Base-by-base conservation (phyloP, 257 asterid species). In the Fraxinus pennsylvanica region DNA sequence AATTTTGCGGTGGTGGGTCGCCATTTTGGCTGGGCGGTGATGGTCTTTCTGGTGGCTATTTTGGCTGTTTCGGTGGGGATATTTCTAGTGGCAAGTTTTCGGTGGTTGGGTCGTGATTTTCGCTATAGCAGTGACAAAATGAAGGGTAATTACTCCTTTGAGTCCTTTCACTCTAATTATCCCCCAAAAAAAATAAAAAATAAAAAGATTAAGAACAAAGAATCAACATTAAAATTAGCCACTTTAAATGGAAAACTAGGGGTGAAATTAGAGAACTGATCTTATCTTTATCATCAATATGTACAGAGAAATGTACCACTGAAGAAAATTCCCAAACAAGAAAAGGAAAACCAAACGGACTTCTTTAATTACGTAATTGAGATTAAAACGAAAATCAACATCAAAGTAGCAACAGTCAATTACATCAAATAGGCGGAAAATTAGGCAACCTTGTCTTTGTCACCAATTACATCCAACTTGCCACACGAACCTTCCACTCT, bases 381-480 rank as follows among this genome's bases (percentile, higher is more conserved):
- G 27, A 57, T 61, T 61, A 61, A 7, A 61, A 61, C 70, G 21
- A 68, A 76, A 69, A 66, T n/a, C 43, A 66, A 78, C 25, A 61
- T 39, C 27, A 65, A 63, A 71, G 71, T 22, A 78, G 68, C 7
- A 54, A 35, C 17, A 54, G 38, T 10, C 9, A 76, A 21, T 54
- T 17, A 54, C 22, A 17, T 61, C 29, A 63, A 74, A 45, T 30
- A 71, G 69, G 74, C 72, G 43, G 75, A 84, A 77, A 68, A 43
- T 22, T 63, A 63, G 12, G 29, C 67, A 6, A 86, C 89, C 90
- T 87, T 85, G 72, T 85, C 84, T 65, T 63, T 80, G n/a, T 75
- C 92, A 27, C 82, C 86, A 76, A 78, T 71, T 72, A 73, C 81
- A 72, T 84, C 88, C 73, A 68, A 72, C 47, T 33, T 85, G 83